Conservation (phyloP, 2,329 filamentous ascomycete species). For the Grosmannia huntii region DNA sequence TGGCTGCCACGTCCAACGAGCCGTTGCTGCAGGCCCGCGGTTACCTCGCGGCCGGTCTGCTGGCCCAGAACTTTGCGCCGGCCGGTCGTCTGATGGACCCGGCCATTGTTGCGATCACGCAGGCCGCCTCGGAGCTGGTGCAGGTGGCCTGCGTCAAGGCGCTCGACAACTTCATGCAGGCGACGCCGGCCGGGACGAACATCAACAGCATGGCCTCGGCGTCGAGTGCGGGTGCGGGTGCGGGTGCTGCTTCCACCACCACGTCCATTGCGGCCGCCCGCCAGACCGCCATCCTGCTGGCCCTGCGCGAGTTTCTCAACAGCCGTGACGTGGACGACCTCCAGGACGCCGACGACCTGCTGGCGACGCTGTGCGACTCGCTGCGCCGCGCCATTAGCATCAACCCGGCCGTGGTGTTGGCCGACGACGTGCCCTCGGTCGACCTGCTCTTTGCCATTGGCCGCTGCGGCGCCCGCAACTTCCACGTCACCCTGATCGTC, state of each 20-base stretch:
- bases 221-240: constrained; percentile 18
- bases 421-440: constrained; percentile 58
- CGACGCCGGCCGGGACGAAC: constrained; percentile 9
- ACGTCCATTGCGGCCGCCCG: constrained; percentile 23
- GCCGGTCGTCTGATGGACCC: constrained; percentile 55
- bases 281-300: constrained; percentile 49
- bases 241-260: constrained; percentile 6
- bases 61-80: constrained; percentile 56
- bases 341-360: constrained; percentile 79
- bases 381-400: constrained; percentile 72
- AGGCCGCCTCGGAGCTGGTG: constrained; percentile 37
- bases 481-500: constrained; percentile 79
- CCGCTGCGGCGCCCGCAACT: constrained; percentile 78
- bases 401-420: constrained; percentile 61
- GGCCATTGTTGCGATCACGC: constrained; percentile 61
- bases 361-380: constrained; percentile 80
- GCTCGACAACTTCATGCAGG: constrained; percentile 52
- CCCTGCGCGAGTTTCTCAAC: constrained; percentile 61
- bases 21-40: constrained; percentile 75
- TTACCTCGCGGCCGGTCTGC: constrained; percentile 70
- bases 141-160: constrained; percentile 32
- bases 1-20: constrained; percentile 48
- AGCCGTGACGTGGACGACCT: constrained; percentile 72
- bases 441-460: constrained; percentile 81
- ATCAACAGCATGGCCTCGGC: neutral